Conservation (phyloP, 176 grass and related monocot genomes). For the Coix lacrymajobi region DNA sequence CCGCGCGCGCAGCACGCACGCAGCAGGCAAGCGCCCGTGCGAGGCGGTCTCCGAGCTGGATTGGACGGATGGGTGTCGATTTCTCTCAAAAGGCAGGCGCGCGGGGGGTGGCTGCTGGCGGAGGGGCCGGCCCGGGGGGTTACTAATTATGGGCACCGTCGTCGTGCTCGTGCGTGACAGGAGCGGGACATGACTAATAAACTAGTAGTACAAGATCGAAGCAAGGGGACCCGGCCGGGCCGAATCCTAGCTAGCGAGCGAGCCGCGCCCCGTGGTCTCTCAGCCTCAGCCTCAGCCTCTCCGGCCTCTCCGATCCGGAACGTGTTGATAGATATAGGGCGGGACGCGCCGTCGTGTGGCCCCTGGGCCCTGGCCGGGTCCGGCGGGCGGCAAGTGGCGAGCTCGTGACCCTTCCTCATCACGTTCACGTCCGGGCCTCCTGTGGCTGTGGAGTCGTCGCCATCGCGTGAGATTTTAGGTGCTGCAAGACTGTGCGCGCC, state of each 20-base stretch:
- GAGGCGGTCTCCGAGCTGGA: neutral
- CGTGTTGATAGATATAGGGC: neutral
- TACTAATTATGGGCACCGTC: constrained; percentile 10
- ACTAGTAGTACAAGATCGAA: neutral
- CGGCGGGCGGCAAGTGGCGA: constrained; percentile 22
- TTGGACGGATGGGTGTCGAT: constrained; percentile 20
- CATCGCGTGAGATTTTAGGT: constrained; percentile 31
- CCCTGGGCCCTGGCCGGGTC: too few relatives aligned
- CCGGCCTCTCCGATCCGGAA: neutral
- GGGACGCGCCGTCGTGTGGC: too few relatives aligned
- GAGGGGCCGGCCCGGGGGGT: neutral
- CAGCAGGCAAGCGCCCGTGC: neutral
- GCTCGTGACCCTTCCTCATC: constrained; percentile 21
- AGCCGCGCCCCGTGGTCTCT: neutral
- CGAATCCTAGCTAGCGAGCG: neutral
- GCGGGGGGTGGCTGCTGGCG: neutral
- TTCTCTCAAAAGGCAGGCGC: constrained; percentile 24
- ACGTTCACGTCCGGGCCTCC: neutral
- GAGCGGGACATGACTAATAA: constrained; percentile 1
- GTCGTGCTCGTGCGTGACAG: constrained; percentile 25
- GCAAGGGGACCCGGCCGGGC: neutral
- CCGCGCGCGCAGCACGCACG: too few relatives aligned
- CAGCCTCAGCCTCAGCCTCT: too few relatives aligned
- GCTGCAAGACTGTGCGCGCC: constrained; percentile 3
- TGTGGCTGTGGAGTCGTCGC: constrained; percentile 23